Evolutionary conservation across 495 filamentous ascomycete species (phyloP), one percentile per base, ranked within the genome.

Genomic region (Hypoxylon trugodes): DNA sequence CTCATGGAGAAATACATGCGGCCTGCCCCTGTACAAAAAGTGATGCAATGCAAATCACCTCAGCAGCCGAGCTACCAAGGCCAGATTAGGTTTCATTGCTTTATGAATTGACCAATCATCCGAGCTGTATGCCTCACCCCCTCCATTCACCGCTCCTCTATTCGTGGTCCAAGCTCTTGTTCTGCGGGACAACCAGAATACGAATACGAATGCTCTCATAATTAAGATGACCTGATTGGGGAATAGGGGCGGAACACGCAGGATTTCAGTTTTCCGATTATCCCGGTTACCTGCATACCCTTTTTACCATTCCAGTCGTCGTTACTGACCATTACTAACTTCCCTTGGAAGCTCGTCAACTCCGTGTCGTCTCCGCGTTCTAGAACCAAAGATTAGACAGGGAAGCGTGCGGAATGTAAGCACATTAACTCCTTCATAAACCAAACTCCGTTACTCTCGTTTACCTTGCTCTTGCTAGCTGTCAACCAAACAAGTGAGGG

Each of bases 81-180:
- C 62, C 49, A 50, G 32, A 46, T 59, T 43, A 30, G 49, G 32
- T 60, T 52, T 38, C 57, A 60, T 57, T 59, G 40, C 50, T 18
- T 56, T 12, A n/a, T 22, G 25, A 56, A 67, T 67, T 67, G 64
- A n/a, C 64, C 64, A 67, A 67, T 67, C 64, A 58, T 36, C 1
- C 1, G 0, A 47, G 40, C 25, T 61, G 7, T 3, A 6, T 32
- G 15, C 24, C 41, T 53, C 28, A 30, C 43, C 43, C n/a, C 58
- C 57, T 19, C 58, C 48, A 61, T 61, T 67, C 64, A 67, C 64
- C 64, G 64, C 64, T 54, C 37, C 19, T 52, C 25, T 5, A 56
- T 56, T 56, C 22, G 42, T 51, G 56, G 56, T 19, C 61, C 40
- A 59, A 54, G 54, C 61, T 65, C 18, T 52, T 45, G 30, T 30